A percentile compares a stretch with the other conserved stretches of the same genome.
These are phyloP conservation scores for Ambrosia artemisiifolia DNA, from an alignment of 129 eudicot species.

Conservation along the genomic window DNA sequence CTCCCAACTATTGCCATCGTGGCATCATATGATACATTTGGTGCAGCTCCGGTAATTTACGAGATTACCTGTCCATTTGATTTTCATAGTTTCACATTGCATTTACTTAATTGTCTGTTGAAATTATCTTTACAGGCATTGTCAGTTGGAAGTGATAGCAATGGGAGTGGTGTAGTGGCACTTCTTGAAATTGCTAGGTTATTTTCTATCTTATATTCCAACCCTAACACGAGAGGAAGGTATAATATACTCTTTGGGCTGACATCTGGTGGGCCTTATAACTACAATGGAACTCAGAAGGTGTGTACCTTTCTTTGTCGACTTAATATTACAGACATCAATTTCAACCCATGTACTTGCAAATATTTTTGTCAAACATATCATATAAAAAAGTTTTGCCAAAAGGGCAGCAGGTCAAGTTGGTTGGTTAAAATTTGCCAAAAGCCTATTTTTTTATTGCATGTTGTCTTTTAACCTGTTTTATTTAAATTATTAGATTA, in stretches of 20 bases:
- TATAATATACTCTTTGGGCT: constrained; percentile 93
- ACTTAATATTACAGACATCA: not conserved
- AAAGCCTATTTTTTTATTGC: not conserved
- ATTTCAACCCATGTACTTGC: not conserved
- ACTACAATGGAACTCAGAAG: constrained; percentile 96
- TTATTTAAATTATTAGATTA: not conserved
- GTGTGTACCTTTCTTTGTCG: constrained; percentile 31
- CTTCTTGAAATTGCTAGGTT: constrained; percentile 95
- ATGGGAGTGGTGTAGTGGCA: constrained; percentile 92
- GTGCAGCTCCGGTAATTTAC: constrained; percentile 91
- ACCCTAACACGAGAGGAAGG: constrained; percentile 89
- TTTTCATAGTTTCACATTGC: constrained; percentile 7
- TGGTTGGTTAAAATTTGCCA: not conserved
- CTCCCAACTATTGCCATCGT: constrained; percentile 97
- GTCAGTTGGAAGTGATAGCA: constrained; percentile 96
- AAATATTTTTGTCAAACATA: not conserved
- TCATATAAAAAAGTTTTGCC: not conserved
- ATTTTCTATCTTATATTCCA: constrained; percentile 79
- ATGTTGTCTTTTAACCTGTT: too few relatives aligned
- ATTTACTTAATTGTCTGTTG: not conserved
- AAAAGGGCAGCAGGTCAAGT: not conserved
- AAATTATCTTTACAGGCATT: constrained; percentile 50
- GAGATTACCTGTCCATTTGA: not conserved
- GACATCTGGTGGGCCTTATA: constrained; percentile 99
- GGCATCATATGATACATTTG: constrained; percentile 97